Evolutionary conservation across 1,284 basidiomycete genomes (phyloP).

Genomic region (Microbotryum scabiosae): DNA sequence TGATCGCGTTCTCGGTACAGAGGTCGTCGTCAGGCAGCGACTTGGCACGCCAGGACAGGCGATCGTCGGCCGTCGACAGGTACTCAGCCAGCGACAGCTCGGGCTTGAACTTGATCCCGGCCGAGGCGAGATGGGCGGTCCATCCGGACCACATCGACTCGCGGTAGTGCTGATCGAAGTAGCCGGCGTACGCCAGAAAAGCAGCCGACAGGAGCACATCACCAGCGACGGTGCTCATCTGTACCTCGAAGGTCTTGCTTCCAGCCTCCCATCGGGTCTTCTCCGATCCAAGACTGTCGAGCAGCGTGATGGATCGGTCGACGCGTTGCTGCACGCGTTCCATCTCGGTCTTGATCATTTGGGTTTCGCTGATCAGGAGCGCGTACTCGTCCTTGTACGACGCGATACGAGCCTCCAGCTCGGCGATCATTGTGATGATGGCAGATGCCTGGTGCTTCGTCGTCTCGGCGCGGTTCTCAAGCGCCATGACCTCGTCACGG

Average conservation of each 20-base stretch:
- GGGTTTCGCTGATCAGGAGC: conserved; percentile 89
- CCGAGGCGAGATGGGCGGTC: conserved; percentile 77
- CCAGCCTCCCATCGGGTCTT: conserved; percentile 89
- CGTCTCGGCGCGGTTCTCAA: conserved; percentile 82
- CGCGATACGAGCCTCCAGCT: conserved; percentile 86
- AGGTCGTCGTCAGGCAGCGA: conserved; percentile 89
- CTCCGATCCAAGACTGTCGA: conserved; percentile 92
- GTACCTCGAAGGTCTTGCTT: conserved; percentile 90
- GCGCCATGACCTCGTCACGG: conserved; percentile 85
- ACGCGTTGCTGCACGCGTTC: conserved; percentile 95
- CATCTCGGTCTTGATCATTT: conserved; percentile 97
- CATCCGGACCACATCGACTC: conserved; percentile 96
- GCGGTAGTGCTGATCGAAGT: conserved; percentile 98
- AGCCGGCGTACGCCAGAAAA: conserved; percentile 94
- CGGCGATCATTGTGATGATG: conserved; percentile 85
- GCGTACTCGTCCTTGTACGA: conserved; percentile 98
- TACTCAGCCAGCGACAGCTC: conserved; percentile 93
- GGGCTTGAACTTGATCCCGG: conserved; percentile 84
- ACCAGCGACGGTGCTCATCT: conserved; percentile 98
- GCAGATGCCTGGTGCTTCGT: conserved; percentile 86
- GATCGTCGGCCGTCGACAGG: conserved; percentile 92
- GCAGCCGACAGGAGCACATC: conserved; percentile 94
- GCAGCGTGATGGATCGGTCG: conserved; percentile 87
- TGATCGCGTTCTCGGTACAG: conserved; percentile 97
- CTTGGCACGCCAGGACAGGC: conserved; percentile 90